Conservation (phyloP, 2,329 filamentous ascomycete species). For the Tolypocladium nubicola region DNA sequence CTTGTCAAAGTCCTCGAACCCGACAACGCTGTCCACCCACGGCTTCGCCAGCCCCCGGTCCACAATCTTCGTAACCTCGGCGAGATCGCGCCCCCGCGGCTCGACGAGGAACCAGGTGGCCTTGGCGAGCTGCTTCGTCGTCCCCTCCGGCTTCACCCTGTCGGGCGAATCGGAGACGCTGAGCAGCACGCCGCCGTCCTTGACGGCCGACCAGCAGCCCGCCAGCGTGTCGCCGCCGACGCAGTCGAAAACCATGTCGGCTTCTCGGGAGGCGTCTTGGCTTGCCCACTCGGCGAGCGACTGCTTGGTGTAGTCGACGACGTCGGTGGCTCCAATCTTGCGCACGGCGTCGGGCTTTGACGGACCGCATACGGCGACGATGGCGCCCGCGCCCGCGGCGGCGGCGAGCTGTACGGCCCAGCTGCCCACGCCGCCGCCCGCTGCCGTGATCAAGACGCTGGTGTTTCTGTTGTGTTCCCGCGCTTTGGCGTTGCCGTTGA, state of each 20-base stretch:
- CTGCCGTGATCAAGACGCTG: slow-evolving; percentile 27
- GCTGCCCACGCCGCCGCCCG: slow-evolving; percentile 26
- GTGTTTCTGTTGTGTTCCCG: slow-evolving; percentile 14
- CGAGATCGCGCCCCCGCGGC: slow-evolving; percentile 22
- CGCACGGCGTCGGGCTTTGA: slow-evolving; percentile 18
- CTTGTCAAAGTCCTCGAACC: slow-evolving; percentile 25
- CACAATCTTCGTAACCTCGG: slow-evolving; percentile 21
- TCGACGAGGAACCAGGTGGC: slow-evolving; percentile 26
- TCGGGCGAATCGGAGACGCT: slow-evolving; percentile 20
- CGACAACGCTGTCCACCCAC: slow-evolving; percentile 25
- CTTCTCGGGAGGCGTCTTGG: slow-evolving; percentile 14
- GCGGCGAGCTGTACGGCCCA: slow-evolving; percentile 28
- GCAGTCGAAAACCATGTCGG: slow-evolving; percentile 25
- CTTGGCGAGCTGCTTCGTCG: slow-evolving; percentile 17
- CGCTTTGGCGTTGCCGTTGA: slow-evolving; percentile 16
- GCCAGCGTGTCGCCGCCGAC: slow-evolving; percentile 22
- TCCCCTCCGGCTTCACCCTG: slow-evolving; percentile 15
- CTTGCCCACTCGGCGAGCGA: slow-evolving; percentile 19
- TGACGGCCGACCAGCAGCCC: slow-evolving; percentile 23
- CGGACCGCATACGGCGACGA: slow-evolving; percentile 22
- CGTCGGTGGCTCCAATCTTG: slow-evolving; percentile 23
- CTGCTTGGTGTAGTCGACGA: slow-evolving; percentile 23
- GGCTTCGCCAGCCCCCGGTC: slow-evolving; percentile 19
- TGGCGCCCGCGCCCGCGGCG: slow-evolving; percentile 19
- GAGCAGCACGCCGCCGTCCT: slow-evolving; percentile 21